Evolutionary conservation across 2,329 filamentous ascomycete species (phyloP), one percentile per base, ranked within the genome.

Genomic region (Ophiostoma tasmaniense): DNA sequence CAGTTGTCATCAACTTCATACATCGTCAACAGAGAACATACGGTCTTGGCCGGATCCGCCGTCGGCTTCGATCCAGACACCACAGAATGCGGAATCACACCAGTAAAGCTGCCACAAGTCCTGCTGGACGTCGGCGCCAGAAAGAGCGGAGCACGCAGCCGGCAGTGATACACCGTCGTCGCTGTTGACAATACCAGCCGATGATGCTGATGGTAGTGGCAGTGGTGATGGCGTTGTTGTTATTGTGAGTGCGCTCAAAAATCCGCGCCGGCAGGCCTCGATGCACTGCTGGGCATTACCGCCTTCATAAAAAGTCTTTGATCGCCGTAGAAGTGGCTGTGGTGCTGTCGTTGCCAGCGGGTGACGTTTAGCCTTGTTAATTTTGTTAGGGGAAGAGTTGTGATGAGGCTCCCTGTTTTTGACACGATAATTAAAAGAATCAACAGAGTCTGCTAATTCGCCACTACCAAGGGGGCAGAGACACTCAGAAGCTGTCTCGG

Each of bases 71-170:
- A 78, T 78, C 70, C 78, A 76, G 62, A 85, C 82, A 35, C 83
- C 84, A 73, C 84, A 86, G 66, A 78, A 78, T 66, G 78, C 79
- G 66, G 79, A 78, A 73, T 85, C 82, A 74, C 84, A 85, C 75
- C 82, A 83, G 73, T 86, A 86, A 28, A 85, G 76, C 55, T 76
- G 74, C 77, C 79, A 80, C 13, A 85, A 77, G 59, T 76, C 73
- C 33, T 74, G 3, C n/a, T 64, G 61, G 6, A 37, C n/a, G 39
- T 75, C 55, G 1, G 66, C 1, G 3, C 30, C 55, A 11, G 70
- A 68, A 42, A 72, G 67, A 14, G 61, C 25, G 3, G 66, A 39
- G 61, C 72, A 71, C 64, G 66, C 61, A 13, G 65, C 67, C 2
- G 42, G 39, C n/a, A 66, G 25, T 6, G 62, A 45, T 20, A 39